Conservation (phyloP, 345 rosid species). For the Acer saccharum region DNA sequence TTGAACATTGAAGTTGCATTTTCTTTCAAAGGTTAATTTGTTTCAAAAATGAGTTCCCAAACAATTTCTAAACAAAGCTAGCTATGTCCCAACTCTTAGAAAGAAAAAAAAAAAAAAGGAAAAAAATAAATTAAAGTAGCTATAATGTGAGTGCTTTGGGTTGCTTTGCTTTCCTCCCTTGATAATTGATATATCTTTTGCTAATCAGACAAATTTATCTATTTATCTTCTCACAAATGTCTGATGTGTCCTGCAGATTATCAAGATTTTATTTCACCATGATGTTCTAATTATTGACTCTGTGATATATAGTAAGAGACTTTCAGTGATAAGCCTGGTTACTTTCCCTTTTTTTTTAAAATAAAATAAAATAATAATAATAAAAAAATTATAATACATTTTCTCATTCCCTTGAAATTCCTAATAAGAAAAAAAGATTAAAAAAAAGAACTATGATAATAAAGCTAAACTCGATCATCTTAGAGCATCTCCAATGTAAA, state of each 20-base stretch:
- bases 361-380: too few species aligned
- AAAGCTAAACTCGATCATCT: too few species aligned
- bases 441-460: too few species aligned
- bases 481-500: too few species aligned
- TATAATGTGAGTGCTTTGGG: constrained; percentile 17
- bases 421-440: too few species aligned
- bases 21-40: constrained; percentile 27
- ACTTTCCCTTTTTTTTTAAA: too few species aligned
- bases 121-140: constrained; percentile 4
- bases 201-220: constrained; percentile 31
- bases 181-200: constrained; percentile 15
- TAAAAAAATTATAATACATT: too few species aligned
- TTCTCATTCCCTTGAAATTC: too few species aligned
- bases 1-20: constrained; percentile 74
- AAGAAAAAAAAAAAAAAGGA: not conserved
- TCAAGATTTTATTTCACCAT: not conserved
- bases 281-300: not conserved
- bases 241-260: constrained; percentile 19
- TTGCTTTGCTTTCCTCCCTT: constrained; percentile 21
- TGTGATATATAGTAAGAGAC: not conserved
- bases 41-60: constrained; percentile 28
- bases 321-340: not conserved
- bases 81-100: not conserved
- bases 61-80: constrained; percentile 19
- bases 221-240: constrained; percentile 13